These are phyloP conservation scores for Hydnum rufescens DNA, from an alignment of 768 basidiomycete genomes.

Conservation along the genomic window DNA sequence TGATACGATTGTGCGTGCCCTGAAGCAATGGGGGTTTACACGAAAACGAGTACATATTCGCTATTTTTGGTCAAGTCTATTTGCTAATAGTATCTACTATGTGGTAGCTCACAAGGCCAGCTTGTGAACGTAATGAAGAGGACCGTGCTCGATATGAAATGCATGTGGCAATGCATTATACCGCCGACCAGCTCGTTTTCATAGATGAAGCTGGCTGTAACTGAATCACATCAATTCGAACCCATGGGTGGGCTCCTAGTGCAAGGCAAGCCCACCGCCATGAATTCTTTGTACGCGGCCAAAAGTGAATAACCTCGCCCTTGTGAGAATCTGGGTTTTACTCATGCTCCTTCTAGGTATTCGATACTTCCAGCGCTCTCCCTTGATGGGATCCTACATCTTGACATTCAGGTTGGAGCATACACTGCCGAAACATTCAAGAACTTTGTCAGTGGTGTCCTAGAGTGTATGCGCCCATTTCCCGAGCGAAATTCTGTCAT, in stretches of 20 bases:
- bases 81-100: constrained; percentile 10
- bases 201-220: constrained; percentile 8
- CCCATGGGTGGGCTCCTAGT: constrained; percentile 5
- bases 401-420: constrained; percentile 4
- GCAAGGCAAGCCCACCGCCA: constrained; percentile 1
- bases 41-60: constrained; percentile 4
- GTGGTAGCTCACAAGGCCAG: constrained; percentile 3
- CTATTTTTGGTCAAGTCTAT: neutral
- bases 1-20: neutral
- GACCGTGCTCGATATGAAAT: neutral
- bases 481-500: constrained; percentile 7
- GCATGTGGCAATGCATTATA: constrained; percentile 1
- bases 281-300: constrained; percentile 7
- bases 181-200: constrained; percentile 9
- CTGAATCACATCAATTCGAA: constrained; percentile 2
- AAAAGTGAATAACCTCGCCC: neutral
- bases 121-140: constrained; percentile 8
- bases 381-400: constrained; percentile 3
- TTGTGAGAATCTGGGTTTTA: neutral
- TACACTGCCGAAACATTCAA: neutral
- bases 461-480: constrained; percentile 6
- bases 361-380: constrained; percentile 8
- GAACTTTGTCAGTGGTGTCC: neutral
- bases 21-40: neutral
- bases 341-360: constrained; percentile 1